Evolutionary conservation across 768 basidiomycete genomes (phyloP).

Genomic region (Lyophyllum shimeji): DNA sequence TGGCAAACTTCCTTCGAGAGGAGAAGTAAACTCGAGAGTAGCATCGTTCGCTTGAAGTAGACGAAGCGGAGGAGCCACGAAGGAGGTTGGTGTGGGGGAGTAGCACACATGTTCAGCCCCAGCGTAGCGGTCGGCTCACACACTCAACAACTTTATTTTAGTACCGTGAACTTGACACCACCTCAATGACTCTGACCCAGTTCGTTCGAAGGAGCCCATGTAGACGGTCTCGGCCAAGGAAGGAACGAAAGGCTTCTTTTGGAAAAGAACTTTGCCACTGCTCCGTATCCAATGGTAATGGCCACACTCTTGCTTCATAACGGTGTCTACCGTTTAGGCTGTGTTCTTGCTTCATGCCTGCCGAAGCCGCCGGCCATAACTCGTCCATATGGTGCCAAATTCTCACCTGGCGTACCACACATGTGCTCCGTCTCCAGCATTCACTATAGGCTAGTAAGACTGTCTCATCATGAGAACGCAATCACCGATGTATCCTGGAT

Average conservation of each 20-base stretch:
- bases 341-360: conserved; percentile 1
- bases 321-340: background rate
- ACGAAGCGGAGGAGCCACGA: no score
- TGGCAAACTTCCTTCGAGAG: no score
- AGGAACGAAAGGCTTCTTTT: background rate
- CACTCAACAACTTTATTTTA: background rate
- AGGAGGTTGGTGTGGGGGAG: no score
- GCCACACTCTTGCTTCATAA: background rate
- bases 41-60: no score
- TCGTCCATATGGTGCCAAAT: conserved; percentile 17
- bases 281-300: background rate
- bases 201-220: background rate
- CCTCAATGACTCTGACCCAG: background rate
- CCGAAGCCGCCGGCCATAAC: conserved; percentile 2
- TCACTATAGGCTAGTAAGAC: background rate
- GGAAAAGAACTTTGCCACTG: background rate
- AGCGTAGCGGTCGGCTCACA: background rate
- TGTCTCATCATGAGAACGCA: conserved; percentile 6
- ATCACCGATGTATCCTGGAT: conserved; percentile 1
- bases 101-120: background rate
- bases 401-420: conserved; percentile 17
- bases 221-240: background rate
- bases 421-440: conserved; percentile 9
- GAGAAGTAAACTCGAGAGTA: no score
- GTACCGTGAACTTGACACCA: background rate